Evolutionary conservation across 2,329 filamentous ascomycete species (phyloP), one percentile per base, ranked within the genome.

Genomic region (Plectosphaerella sp.): DNA sequence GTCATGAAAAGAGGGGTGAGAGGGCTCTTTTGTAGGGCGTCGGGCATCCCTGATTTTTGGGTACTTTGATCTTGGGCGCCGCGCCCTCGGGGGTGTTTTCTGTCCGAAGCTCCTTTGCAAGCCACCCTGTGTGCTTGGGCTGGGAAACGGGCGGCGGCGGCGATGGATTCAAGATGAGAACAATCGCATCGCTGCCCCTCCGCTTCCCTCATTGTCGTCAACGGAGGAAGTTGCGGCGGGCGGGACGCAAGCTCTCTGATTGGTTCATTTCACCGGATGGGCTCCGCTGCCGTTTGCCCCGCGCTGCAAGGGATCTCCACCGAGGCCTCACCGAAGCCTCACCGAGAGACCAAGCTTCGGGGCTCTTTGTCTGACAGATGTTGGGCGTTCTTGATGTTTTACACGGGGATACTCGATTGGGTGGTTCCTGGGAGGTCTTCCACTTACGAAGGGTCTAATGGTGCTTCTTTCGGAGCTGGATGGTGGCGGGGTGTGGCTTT

Each of bases 1-100:
- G 48, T 50, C 52, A 54, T 49, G 41, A 47, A 36, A n/a, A 22
- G 49, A 10, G 42, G 45, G 42, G 43, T 16, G 15, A 43, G 11
- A 36, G 37, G 25, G 24, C 28, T 15, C 10, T 49, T 48, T 37
- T 54, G 42, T 55, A 37, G 28, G 28, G 28, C 28, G 8, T 33
- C 28, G 28, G 28, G 28, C 28, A 33, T 33, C 28, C 28, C 28
- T 33, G 28, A 5, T 12, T 9, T 33, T 33, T 12, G 28, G 8
- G 8, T 12, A 9, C 3, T 20, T 43, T 43, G 15, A 12, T 43
- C 16, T 20, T 9, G 41, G 10, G 41, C 5, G 15, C 16, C 41
- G 16, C 16, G 41, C n/a, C 16, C 16, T 20, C 18, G n/a, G 12
- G 14, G 14, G n/a, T 22, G 33, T 33, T 47, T 3, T 33, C 28